Conservation (phyloP, 345 rosid species). For the Isatis tinctoria region DNA sequence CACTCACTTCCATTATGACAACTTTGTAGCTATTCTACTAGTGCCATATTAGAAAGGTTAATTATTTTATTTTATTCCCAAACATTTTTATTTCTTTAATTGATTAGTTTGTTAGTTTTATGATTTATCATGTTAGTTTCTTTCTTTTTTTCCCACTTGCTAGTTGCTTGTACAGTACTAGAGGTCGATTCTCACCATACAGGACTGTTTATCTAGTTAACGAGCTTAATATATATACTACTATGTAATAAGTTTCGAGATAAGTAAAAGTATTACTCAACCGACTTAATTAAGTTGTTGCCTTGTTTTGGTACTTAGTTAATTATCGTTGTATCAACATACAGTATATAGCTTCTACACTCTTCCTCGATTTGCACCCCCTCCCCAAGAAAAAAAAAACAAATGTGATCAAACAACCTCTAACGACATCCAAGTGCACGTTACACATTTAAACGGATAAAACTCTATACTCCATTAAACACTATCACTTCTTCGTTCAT, state of each 20-base stretch:
- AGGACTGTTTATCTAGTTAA: neutral
- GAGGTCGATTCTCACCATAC: neutral
- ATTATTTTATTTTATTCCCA: neutral
- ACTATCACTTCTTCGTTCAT: no score
- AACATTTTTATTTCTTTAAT: neutral
- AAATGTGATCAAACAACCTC: no score
- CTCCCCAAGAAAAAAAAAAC: no score
- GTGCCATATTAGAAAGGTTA: neutral
- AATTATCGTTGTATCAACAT: no score
- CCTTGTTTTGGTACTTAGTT: neutral
- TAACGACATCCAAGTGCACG: no score
- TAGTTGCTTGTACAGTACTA: neutral
- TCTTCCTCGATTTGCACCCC: no score
- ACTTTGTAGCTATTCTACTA: neutral
- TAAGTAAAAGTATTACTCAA: neutral
- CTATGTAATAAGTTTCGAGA: neutral
- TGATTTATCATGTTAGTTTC: neutral
- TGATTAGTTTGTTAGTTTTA: neutral
- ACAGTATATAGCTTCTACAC: no score
- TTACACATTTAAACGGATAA: no score
- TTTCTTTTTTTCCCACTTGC: neutral
- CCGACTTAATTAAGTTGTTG: neutral
- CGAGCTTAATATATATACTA: neutral
- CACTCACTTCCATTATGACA: slow-evolving; percentile 19
- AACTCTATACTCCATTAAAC: no score